Evolutionary conservation across 176 grass and related monocot genomes (phyloP), one percentile per base, ranked within the genome.

Genomic region (Cenchrus fungigraminus): DNA sequence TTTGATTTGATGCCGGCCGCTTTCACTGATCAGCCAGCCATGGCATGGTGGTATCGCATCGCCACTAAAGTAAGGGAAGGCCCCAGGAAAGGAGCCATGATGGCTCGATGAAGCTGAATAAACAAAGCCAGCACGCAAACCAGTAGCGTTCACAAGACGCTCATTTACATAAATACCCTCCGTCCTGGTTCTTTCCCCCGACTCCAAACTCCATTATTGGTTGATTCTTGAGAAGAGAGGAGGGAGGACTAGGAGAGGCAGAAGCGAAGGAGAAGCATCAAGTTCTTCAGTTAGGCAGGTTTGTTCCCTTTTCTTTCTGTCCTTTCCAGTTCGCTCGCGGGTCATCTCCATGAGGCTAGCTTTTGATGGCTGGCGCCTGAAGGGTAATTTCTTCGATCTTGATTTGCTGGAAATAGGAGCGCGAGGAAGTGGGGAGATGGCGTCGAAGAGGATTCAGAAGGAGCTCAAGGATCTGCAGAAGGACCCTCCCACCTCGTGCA

Each of bases 381-480:
- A 32, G 80, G 85, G 78, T 57, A 1, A 62, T 68, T 78, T 78
- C 47, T 77, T 80, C 77, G 17, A 42, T 79, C 14, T 63, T 73
- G 50, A 64, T 4, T 64, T 60, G 34, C 49, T 80, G 78, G 64
- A 71, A 60, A 40, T 4, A 79, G 68, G 78, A 67, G 65, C 73
- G 28, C 56, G 25, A 37, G 74, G 13, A 10, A 20, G 69, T 32
- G 20, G 54, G 47, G 17, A 2, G 46, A 94, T 94, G 92, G 92
- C 92, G n/a, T 94, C 92, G 5, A 94, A 91, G 84, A 91, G 92
- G 92, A 94, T 94, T 42, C 87, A 91, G 66, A 94, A 94, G 68
- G 92, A 94, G 84, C 92, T 94, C 81, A 94, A 94, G 87, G 92
- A 94, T 89, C 89, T 94, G 73, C 92, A 94, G 85, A 91, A 89